Evolutionary conservation across 352 stramenopile genomes (phyloP), one percentile per base, ranked within the genome.

Genomic region (Hyaloperonospora brassicae): DNA sequence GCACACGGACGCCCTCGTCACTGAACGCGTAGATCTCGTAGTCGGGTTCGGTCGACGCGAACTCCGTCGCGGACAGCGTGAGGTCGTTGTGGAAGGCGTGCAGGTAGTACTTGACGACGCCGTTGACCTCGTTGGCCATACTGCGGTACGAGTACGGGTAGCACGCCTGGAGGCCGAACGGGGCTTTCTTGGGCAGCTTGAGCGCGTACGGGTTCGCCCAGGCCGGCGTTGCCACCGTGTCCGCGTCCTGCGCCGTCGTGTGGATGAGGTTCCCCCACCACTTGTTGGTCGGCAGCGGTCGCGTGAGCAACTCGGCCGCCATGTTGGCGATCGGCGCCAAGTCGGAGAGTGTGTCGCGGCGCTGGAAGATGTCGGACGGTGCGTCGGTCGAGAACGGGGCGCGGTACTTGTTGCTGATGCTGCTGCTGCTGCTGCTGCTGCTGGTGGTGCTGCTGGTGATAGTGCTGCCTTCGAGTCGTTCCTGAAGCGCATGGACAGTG

Each of bases 211-310:
- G 78, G 66, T 89, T 89, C 7, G 75, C 71, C 74, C 77, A 92
- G 10, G 68, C 79, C 1, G 76, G 78, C 47, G 82, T 73, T 21
- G 74, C 66, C 24, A 78, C 61, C 0, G 77, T 72, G 41, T 72
- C 50, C 35, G 76, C 63, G 27, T 68, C 68, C 35, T 71, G 64
- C n/a, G 44, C 58, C 12, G 64, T 79, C 27, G 70, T 75, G 64
- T 82, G 68, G 52, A 92, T 85, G 45, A 88, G 62, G 25, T 92
- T 10, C 74, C 79, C 79, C 81, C 81, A 92, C 81, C 81, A 92
- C 50, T 86, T 82, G 71, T 92, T 92, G 13, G 79, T 92, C 48
- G 81, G 81, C n/a, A 92, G 66, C 3, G 81, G 58, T 35, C 64
- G 8, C 2, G 58, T 60, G 44, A 88, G 57, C 44, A 84, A 52